A percentile compares a stretch with the other conserved stretches of the same genome.
Evolutionary conservation across 2,329 filamentous ascomycete genomes (phyloP).

Genomic region (Penicillium sp.): DNA sequence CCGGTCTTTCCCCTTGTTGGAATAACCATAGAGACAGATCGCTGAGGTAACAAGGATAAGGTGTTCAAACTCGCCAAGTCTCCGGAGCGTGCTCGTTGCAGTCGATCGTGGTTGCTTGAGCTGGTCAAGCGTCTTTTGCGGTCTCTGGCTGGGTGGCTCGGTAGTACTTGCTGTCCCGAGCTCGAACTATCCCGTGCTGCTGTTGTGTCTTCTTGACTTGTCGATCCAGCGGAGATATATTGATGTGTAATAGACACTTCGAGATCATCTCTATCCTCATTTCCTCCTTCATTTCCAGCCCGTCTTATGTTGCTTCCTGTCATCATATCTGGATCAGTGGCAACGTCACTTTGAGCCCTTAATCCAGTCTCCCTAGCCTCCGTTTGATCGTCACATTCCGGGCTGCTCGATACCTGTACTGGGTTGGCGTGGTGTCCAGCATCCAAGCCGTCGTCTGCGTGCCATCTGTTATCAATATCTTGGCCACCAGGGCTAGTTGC

Average conservation of each 20-base stretch:
- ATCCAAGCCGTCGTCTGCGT: not conserved
- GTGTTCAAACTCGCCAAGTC: not conserved
- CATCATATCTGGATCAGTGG: not conserved
- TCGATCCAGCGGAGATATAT: not conserved
- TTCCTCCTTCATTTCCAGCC: not conserved
- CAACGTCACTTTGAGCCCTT: not conserved
- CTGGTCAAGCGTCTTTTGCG: constrained; percentile 46
- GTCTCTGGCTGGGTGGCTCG: constrained; percentile 21
- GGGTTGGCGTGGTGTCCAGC: not conserved
- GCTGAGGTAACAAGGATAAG: constrained; percentile 20
- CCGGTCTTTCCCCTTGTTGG: constrained; percentile 13
- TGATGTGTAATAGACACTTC: not conserved
- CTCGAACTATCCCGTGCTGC: not conserved
- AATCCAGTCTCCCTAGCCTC: not conserved
- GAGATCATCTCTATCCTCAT: not conserved
- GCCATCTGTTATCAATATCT: not conserved
- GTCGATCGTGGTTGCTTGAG: constrained; percentile 28
- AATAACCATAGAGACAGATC: constrained; percentile 23
- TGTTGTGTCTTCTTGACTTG: not conserved
- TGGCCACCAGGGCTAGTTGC: not conserved
- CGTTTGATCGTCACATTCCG: not conserved
- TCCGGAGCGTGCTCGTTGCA: constrained; percentile 11
- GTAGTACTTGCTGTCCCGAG: not conserved
- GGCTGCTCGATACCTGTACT: not conserved
- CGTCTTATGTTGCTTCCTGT: not conserved